Evolutionary conservation across 2,329 filamentous ascomycete species (phyloP), one percentile per base, ranked within the genome.

Genomic region (Talaromyces pinophilus): DNA sequence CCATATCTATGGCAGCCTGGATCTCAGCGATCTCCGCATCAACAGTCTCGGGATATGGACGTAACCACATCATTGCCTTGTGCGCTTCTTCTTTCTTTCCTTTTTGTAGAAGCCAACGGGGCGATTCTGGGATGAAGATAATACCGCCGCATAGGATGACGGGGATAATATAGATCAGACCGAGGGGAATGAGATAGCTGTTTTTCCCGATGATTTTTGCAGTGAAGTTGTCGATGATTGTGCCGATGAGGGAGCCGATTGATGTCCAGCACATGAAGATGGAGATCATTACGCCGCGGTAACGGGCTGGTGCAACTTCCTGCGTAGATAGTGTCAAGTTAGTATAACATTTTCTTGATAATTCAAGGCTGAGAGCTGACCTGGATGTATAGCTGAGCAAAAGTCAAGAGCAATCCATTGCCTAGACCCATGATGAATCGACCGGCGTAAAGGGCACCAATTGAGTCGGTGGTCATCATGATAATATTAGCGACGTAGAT

Each of bases 301-400:
- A 84, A 67, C 80, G 78, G n/a, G 83, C 82, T 1, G 83, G 83
- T 35, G 82, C 79, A 67, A 78, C 80, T 72, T 85, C 82, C 76
- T 79, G 13, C 59, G 69, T 71, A 22, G 7, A 33, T 50, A 28
- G 46, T 6, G 50, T 2, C 2, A 52, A 54, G 15, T 54, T n/a
- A 54, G 50, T 8, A 7, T 13, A 28, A 28, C 5, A 25, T 25
- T 25, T 25, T 25, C 19, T n/a, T 13, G 3, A n/a, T 6, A 15
- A 5, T 30, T 13, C 2, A 15, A 17, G 25, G 22, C 15, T n/a
- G 15, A 30, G 25, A n/a, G 17, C 17, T n/a, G 5, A 54, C 50
- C 50, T 54, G 50, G 3, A 54, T 30, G 50, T 54, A 54, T n/a
- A 54, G 50, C 28, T 54, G 50, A 33, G 50, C 25, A 33, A 54